Base-by-base conservation (phyloP, 106 monocot species). In the Cymbidium sinense region DNA sequence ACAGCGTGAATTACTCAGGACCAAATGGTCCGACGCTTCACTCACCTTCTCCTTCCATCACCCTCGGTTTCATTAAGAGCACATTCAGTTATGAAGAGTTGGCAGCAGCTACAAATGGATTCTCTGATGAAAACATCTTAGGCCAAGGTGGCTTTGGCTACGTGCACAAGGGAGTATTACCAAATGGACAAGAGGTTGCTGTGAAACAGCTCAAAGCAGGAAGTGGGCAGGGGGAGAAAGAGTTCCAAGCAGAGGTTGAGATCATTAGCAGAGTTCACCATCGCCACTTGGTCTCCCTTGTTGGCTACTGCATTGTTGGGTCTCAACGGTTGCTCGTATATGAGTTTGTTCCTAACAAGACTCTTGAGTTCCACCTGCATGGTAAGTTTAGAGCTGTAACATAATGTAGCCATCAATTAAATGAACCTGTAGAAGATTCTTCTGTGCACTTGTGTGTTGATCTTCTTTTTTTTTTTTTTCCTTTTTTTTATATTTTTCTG, bases 221-320 rank as follows among this genome's bases (percentile, higher is more conserved):
- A 35, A 91, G 83, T 69, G 78, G 96, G 76, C 93, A 93, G 65
- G 96, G 93, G 18, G 96, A 91, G 85, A 82, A 86, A 69, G 93
- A 96, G 88, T 93, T 96, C 80, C 93, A 93, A 58, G 91, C 93
- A 2, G 95, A 95, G 83, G 96, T 96, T 5, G 96, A 96, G 19
- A 93, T 96, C 70, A 93, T 96, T 39, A 96, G 93, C 78, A 73
- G 96, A 43, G 96, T 96, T 4, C 96, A 93, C 64, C 96, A 96
- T 69, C 88, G 96, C 30, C 93, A 96, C 74, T 82, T 96, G 12
- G 96, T 96, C 13, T 89, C 90, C 1, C 93, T 96, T 31, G 91
- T 92, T 43, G 96, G 96, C 1, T 96, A 93, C 72, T 96, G 82
- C 80, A 96, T 93, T 35, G 76, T 90, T 9, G 89, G 86, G 13